Evolutionary conservation across 306 rosid genomes (phyloP).

Genomic region (Cucumis cinereus): DNA sequence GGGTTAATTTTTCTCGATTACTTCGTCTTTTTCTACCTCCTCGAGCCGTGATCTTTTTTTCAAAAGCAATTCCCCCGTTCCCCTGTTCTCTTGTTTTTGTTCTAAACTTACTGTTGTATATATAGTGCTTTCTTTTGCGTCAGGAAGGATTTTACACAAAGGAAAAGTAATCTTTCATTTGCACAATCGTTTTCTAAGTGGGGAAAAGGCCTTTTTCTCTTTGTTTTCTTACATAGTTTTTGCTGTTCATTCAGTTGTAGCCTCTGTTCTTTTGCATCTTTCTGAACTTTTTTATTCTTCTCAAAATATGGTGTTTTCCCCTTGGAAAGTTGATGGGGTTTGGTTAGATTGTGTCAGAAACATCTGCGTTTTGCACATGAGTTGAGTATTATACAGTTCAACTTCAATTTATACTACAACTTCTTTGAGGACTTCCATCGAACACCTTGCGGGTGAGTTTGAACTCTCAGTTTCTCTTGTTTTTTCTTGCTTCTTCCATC

Average conservation of each 20-base stretch:
- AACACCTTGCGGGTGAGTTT: not conserved
- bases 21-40: not conserved
- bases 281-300: not conserved
- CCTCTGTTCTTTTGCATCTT: not conserved
- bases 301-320: not conserved
- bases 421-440: constrained; percentile 1
- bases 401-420: not conserved
- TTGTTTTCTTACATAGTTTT: not conserved
- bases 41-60: constrained; percentile 5
- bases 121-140: not conserved
- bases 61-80: not conserved
- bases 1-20: not conserved
- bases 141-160: not conserved
- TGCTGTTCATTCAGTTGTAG: not conserved
- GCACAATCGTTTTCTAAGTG: not conserved
- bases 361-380: not conserved
- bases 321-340: not conserved
- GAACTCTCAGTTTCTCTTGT: not conserved
- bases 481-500: not conserved
- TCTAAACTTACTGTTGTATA: not conserved
- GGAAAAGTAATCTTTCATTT: not conserved
- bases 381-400: not conserved
- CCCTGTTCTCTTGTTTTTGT: not conserved
- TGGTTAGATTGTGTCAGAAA: not conserved
- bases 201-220: not conserved